Conservation (phyloP, 1,284 basidiomycete genomes). For the Trametes sp. region DNA sequence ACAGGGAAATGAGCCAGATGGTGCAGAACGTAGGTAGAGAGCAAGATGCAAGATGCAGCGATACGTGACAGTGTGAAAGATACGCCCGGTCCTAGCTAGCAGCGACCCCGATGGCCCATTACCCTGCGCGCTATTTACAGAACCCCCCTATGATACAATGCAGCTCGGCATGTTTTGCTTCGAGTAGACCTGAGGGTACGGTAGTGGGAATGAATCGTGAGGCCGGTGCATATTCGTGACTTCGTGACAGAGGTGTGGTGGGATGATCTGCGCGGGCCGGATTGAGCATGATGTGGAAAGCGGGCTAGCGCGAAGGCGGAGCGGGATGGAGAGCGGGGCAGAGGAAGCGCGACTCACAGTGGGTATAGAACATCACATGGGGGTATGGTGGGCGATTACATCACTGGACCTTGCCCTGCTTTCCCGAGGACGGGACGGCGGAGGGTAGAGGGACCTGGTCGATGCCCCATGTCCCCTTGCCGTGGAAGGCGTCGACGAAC, state of each 20-base stretch:
- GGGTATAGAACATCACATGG: constrained; percentile 37
- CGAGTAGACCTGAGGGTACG: constrained; percentile 22
- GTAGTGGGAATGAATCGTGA: constrained; percentile 9
- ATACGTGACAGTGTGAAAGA: constrained; percentile 21
- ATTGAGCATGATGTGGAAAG: constrained; percentile 18
- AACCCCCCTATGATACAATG: constrained; percentile 30
- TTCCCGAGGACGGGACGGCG: constrained; percentile 23
- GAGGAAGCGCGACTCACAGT: constrained; percentile 26
- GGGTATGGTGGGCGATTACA: constrained; percentile 31
- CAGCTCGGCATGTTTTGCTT: constrained; percentile 27
- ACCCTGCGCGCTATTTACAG: constrained; percentile 32
- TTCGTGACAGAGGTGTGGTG: constrained; percentile 20
- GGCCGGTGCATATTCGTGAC: constrained; percentile 22
- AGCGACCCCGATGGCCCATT: constrained; percentile 23
- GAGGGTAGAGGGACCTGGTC: constrained; percentile 36
- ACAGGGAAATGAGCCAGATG: constrained; percentile 15
- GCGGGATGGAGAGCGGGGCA: constrained; percentile 16
- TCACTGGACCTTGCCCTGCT: constrained; percentile 35
- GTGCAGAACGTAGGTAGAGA: constrained; percentile 26
- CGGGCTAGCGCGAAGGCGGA: constrained; percentile 17
- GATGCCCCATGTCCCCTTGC: constrained; percentile 45
- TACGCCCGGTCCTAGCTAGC: constrained; percentile 11
- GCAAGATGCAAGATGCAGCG: constrained; percentile 23
- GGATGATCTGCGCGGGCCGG: constrained; percentile 26
- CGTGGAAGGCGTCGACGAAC: constrained; percentile 40